Evolutionary conservation across 2,329 filamentous ascomycete species (phyloP).

Genomic region (Neopestalotiopsis clavispora): DNA sequence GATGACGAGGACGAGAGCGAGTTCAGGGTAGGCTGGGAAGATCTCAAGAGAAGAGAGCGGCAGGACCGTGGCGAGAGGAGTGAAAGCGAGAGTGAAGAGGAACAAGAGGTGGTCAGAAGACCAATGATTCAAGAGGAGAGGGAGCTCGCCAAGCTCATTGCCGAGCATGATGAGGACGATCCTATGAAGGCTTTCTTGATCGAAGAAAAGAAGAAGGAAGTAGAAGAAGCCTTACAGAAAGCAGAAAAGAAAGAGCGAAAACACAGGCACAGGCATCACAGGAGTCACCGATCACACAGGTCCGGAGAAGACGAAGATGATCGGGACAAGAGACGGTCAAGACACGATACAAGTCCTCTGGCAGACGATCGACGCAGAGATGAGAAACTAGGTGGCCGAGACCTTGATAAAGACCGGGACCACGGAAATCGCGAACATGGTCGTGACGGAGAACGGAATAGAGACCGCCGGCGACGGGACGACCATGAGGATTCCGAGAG

Average conservation of each 20-base stretch:
- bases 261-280: slow-evolving; percentile 47
- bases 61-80: slow-evolving; percentile 36
- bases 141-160: slow-evolving; percentile 76
- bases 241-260: slow-evolving; percentile 54
- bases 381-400: slow-evolving; percentile 30
- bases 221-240: slow-evolving; percentile 70
- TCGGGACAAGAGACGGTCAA: slow-evolving; percentile 36
- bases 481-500: slow-evolving; percentile 27
- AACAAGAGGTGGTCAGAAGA: slow-evolving; percentile 46
- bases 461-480: slow-evolving; percentile 13
- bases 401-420: slow-evolving; percentile 30
- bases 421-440: slow-evolving; percentile 33
- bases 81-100: slow-evolving; percentile 47
- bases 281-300: slow-evolving; percentile 48
- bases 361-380: slow-evolving; percentile 28
- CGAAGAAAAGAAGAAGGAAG: slow-evolving; percentile 88
- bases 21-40: slow-evolving; percentile 62
- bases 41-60: slow-evolving; percentile 57
- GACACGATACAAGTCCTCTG: slow-evolving; percentile 41
- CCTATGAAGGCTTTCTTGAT: slow-evolving; percentile 95
- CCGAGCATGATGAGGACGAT: slow-evolving; percentile 90
- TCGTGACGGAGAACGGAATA: slow-evolving; percentile 21
- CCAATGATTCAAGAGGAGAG: slow-evolving; percentile 80
- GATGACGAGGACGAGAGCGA: slow-evolving; percentile 76
- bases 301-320: slow-evolving; percentile 28